Conservation (phyloP, 495 filamentous ascomycete genomes). For the Trichoderma orchidacearum region DNA sequence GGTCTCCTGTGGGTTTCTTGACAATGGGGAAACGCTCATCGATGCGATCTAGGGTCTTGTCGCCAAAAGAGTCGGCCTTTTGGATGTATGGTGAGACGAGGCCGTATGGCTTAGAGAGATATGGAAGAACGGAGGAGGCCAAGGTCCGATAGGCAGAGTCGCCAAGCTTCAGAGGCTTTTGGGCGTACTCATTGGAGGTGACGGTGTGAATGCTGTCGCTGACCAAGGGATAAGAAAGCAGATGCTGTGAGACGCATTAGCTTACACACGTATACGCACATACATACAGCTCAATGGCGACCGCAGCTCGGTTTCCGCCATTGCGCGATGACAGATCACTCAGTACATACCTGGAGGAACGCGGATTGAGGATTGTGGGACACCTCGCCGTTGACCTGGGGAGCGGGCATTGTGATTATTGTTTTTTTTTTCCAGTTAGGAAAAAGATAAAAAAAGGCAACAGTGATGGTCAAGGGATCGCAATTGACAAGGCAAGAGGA, state of each 20-base stretch:
- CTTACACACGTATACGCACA: too few relatives aligned
- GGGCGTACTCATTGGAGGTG: slow-evolving; percentile 67
- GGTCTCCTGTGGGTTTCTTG: slow-evolving; percentile 71
- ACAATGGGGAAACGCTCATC: slow-evolving; percentile 74
- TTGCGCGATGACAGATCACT: slow-evolving; percentile 2
- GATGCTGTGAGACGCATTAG: slow-evolving; percentile 42
- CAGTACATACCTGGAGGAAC: slow-evolving; percentile 46
- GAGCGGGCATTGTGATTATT: slow-evolving; percentile 7
- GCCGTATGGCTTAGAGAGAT: slow-evolving; percentile 60
- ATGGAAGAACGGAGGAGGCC: slow-evolving; percentile 62
- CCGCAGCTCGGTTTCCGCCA: neutral
- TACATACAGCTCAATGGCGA: too few relatives aligned
- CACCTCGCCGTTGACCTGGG: slow-evolving; percentile 52
- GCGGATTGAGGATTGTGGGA: slow-evolving; percentile 34
- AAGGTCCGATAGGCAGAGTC: slow-evolving; percentile 48
- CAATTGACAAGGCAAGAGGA: too few relatives aligned
- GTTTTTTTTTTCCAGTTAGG: too few relatives aligned
- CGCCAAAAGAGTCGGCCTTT: slow-evolving; percentile 69
- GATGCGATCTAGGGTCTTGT: slow-evolving; percentile 56
- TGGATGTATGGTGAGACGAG: slow-evolving; percentile 71
- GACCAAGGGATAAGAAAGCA: slow-evolving; percentile 74
- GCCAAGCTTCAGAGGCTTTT: slow-evolving; percentile 61
- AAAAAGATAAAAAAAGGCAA: too few relatives aligned
- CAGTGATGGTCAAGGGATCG: too few relatives aligned
- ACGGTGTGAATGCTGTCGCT: slow-evolving; percentile 64